Evolutionary conservation across 192 early-diverging fungal genomes (phyloP).

Genomic region (Geranomyces michiganensis): DNA sequence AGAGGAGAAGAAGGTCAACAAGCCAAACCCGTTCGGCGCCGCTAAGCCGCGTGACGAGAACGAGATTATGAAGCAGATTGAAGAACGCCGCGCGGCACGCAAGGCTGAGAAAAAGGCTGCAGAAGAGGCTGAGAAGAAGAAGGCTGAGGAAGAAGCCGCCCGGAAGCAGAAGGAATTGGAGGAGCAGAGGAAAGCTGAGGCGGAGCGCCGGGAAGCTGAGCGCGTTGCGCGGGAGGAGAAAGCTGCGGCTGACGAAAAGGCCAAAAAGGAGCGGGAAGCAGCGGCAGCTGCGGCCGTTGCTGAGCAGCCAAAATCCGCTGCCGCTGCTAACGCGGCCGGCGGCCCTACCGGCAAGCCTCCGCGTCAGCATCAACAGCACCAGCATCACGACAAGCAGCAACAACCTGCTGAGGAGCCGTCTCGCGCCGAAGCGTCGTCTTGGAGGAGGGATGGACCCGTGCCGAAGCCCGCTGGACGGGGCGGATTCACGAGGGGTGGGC

Average conservation of each 20-base stretch:
- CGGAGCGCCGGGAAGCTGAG: slow-evolving; percentile 8
- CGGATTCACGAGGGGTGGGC: slow-evolving; percentile 9
- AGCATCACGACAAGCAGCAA: not conserved
- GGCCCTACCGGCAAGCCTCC: not conserved
- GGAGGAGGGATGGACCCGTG: slow-evolving; percentile 30
- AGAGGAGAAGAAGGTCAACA: slow-evolving; percentile 39
- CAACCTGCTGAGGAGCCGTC: not conserved
- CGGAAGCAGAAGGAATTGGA: slow-evolving; percentile 23
- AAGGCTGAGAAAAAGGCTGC: slow-evolving; percentile 46
- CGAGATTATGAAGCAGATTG: slow-evolving; percentile 53
- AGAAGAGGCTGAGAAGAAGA: slow-evolving; percentile 40
- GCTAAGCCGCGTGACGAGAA: slow-evolving; percentile 57
- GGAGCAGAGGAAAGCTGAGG: slow-evolving; percentile 10
- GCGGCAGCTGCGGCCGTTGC: not conserved
- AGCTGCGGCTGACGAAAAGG: not conserved
- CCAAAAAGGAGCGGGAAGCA: not conserved
- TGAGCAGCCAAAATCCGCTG: not conserved
- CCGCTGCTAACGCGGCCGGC: not conserved
- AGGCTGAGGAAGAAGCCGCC: slow-evolving; percentile 30
- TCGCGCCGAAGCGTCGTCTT: slow-evolving; percentile 26
- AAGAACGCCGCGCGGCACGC: slow-evolving; percentile 49
- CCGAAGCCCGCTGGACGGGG: slow-evolving; percentile 18
- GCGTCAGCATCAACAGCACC: not conserved
- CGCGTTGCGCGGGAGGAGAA: not conserved
- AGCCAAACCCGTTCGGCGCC: slow-evolving; percentile 61